These are phyloP conservation scores for Aureobasidium sp. DNA, from an alignment of 2,329 filamentous ascomycete species.

Conservation along the genomic window DNA sequence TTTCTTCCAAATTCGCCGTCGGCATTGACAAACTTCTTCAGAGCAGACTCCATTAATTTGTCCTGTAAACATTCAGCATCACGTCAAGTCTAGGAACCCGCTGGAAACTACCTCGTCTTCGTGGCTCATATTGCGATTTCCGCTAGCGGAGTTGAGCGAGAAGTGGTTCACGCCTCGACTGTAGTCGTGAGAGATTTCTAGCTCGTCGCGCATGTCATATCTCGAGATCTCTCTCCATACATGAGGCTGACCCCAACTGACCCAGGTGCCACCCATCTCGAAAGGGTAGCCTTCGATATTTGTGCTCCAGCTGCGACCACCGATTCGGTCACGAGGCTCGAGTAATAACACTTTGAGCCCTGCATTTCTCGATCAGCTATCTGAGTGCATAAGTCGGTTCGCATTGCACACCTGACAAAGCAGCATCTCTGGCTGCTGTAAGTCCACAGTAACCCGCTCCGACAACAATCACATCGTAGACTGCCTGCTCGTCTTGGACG, in stretches of 20 bases:
- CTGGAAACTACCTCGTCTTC: not conserved
- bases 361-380: conserved; percentile 3
- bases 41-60: not conserved
- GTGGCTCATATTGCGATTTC: conserved; percentile 4
- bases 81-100: not conserved
- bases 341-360: conserved; percentile 36
- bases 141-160: not conserved
- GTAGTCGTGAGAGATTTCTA: conserved; percentile 16
- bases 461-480: conserved; percentile 32
- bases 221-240: conserved; percentile 25
- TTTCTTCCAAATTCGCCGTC: conserved; percentile 25
- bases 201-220: conserved; percentile 21
- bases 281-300: conserved; percentile 37
- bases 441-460: conserved; percentile 34
- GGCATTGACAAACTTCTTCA: conserved; percentile 27
- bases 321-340: conserved; percentile 42
- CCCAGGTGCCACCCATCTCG: conserved; percentile 45
- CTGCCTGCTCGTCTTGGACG: not conserved
- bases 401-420: not conserved
- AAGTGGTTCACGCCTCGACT: conserved; percentile 3
- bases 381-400: not conserved
- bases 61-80: not conserved
- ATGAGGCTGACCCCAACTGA: conserved; percentile 33
- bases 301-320: conserved; percentile 41
- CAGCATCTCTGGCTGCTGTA: conserved; percentile 26